phyloP scores from a whole-genome alignment of 2,329 filamentous ascomycete species.

The Penicillium decumbens region DNA sequence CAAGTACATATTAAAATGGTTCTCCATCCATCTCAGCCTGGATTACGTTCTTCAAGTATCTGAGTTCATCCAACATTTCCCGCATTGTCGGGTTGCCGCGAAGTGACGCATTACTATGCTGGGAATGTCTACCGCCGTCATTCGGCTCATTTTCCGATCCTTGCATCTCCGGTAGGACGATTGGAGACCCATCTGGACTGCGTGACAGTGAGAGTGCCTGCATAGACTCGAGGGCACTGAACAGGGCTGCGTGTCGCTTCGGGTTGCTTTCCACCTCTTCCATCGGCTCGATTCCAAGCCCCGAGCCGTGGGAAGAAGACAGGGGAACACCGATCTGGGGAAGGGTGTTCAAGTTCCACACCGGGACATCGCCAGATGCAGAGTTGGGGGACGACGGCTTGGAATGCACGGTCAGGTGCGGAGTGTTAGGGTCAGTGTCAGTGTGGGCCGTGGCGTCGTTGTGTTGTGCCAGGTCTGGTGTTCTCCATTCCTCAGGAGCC shows the following conservation, averaged over 20 bases:
- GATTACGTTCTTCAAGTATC: slow-evolving; percentile 49
- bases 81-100: slow-evolving; percentile 41
- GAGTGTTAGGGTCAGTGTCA: slow-evolving; percentile 38
- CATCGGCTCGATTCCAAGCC: slow-evolving; percentile 32
- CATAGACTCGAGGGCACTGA: slow-evolving; percentile 30
- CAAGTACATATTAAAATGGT: slow-evolving; percentile 15
- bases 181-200: slow-evolving; percentile 24
- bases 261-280: slow-evolving; percentile 34
- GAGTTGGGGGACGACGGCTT: slow-evolving; percentile 29
- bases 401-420: slow-evolving; percentile 32
- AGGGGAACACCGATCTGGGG: slow-evolving; percentile 27
- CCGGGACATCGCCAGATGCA: slow-evolving; percentile 25
- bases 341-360: slow-evolving; percentile 17
- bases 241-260: slow-evolving; percentile 37
- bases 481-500: slow-evolving; percentile 19
- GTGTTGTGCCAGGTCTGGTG: slow-evolving; percentile 22
- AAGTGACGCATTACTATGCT: slow-evolving; percentile 20
- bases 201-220: slow-evolving; percentile 25
- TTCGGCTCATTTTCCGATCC: slow-evolving; percentile 1
- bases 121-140: slow-evolving; percentile 5
- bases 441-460: slow-evolving; percentile 20
- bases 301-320: slow-evolving; percentile 28
- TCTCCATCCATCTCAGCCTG: slow-evolving; percentile 29
- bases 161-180: slow-evolving; percentile 20
- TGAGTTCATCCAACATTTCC: slow-evolving; percentile 49